Base-by-base conservation (phyloP, 352 stramenopile species). In the Globisporangium cylindrosporum region DNA sequence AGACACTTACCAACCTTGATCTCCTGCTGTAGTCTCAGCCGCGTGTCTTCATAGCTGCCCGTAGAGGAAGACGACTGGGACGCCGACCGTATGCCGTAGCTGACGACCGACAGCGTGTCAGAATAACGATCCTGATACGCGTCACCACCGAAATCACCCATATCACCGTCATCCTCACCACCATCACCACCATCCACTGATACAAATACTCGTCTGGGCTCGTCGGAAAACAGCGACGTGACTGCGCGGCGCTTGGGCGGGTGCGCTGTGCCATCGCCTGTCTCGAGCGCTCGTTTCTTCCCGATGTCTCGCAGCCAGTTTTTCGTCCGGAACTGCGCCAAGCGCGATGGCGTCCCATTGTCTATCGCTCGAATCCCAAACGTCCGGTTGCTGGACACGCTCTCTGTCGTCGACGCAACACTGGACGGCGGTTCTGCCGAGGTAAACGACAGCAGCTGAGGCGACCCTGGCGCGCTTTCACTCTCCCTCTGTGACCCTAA, bases 1-100 rank as follows among this genome's bases (percentile, higher is more conserved):
- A 90, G 72, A 14, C 68, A 74, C 14, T 59, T 73, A 0, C 73
- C 80, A 1, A 88, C 69, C 9, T 80, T 41, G 12, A 82, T 53
- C 57, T 76, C 66, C 12, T 73, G 78, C 27, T 78, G 62, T 49
- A 79, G 55, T 24, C 53, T 22, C 18, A 64, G 32, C 4, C 60
- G 22, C 43, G 59, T 60, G 7, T 84, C 74, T 29, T 56, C 55
- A 10, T 48, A 29, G 25, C n/a, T 63, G 20, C 58, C 25, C 4
- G 25, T 59, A 12, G 53, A 38, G 14, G 53, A 59, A 27, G 53
- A 59, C 5, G 51, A 53, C 49, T 56, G 51, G 18, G 62, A 56
- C 24, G 15, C 25, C 8, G 46, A 46, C 27, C 24, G 8, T 14
- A 10, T 22, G 32, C 57, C 57, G 14, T 34, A 48, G 20, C 57